Percentiles rank a stretch among this genome's conserved stretches.
Conservation (phyloP, 306 rosid genomes). For the Rosa chinensis region DNA sequence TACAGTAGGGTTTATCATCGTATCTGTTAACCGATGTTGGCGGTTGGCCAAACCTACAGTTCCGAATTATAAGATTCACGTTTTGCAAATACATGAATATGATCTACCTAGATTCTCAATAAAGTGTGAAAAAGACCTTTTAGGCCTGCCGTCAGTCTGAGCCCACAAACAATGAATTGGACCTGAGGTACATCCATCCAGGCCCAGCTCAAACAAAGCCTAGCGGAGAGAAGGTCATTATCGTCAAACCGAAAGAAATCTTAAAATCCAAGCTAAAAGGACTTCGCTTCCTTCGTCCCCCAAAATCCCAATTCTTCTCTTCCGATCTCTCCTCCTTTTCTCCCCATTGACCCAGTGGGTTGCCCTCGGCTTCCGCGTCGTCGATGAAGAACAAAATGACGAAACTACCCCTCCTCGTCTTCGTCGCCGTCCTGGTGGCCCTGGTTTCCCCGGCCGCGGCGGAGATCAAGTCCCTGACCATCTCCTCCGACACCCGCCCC, state of each 20-base stretch:
- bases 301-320: not conserved
- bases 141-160: not conserved
- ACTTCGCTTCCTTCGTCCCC: not conserved
- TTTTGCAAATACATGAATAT: not conserved
- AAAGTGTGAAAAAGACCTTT: too few relatives aligned
- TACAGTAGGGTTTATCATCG: too few relatives aligned
- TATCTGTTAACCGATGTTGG: too few relatives aligned
- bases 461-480: slow-evolving; percentile 75
- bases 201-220: not conserved
- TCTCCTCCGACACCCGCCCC: slow-evolving; percentile 60
- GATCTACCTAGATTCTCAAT: not conserved
- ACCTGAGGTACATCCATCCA: not conserved
- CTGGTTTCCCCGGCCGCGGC: slow-evolving; percentile 43
- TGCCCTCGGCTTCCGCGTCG: not conserved
- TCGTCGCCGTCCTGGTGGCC: slow-evolving; percentile 29
- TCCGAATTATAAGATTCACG: too few relatives aligned
- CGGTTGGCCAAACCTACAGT: too few relatives aligned
- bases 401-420: slow-evolving; percentile 34
- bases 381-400: slow-evolving; percentile 32
- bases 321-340: not conserved
- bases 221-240: not conserved
- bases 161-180: not conserved
- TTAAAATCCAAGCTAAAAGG: not conserved
- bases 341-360: slow-evolving; percentile 8
- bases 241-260: not conserved